A percentile compares a stretch with the other conserved stretches of the same genome.
Evolutionary conservation across 2,329 filamentous ascomycete species (phyloP).

Genomic region (Penicillium sp.): DNA sequence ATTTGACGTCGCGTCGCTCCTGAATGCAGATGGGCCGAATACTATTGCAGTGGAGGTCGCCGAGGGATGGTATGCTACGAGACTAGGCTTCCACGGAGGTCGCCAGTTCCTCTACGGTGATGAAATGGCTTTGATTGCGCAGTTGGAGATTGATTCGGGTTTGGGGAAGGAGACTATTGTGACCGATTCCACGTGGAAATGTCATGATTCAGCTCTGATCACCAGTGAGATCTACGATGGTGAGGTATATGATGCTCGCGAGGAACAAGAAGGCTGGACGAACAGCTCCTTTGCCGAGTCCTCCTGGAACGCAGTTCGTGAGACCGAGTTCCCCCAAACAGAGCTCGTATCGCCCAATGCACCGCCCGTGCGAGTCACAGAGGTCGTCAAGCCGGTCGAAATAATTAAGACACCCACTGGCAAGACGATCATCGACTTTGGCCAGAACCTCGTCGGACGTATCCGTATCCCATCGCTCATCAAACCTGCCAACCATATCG

Average conservation of each 20-base stretch:
- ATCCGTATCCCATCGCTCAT: conserved; percentile 45
- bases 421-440: conserved; percentile 62
- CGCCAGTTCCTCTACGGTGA: conserved; percentile 34
- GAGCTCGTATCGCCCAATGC: conserved; percentile 44
- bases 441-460: conserved; percentile 64
- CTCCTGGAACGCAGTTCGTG: conserved; percentile 38
- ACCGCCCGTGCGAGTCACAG: conserved; percentile 52
- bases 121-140: conserved; percentile 35
- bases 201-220: conserved; percentile 28
- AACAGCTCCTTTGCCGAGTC: conserved; percentile 32
- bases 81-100: conserved; percentile 31
- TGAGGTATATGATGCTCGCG: conserved; percentile 56
- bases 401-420: conserved; percentile 48
- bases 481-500: conserved; percentile 21
- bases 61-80: conserved; percentile 58
- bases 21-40: conserved; percentile 45
- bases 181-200: conserved; percentile 35
- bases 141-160: conserved; percentile 36
- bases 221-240: conserved; percentile 52
- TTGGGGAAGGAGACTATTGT: conserved; percentile 21
- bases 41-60: conserved; percentile 52
- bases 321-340: conserved; percentile 41
- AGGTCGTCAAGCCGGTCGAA: conserved; percentile 35
- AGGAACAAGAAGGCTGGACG: conserved; percentile 32
- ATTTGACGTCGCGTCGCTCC: conserved; percentile 56